Percentiles rank a stretch among this genome's conserved stretches.
These are phyloP conservation scores for Tothia fuscella DNA, from an alignment of 2,329 filamentous ascomycete species.

Conservation along the genomic window DNA sequence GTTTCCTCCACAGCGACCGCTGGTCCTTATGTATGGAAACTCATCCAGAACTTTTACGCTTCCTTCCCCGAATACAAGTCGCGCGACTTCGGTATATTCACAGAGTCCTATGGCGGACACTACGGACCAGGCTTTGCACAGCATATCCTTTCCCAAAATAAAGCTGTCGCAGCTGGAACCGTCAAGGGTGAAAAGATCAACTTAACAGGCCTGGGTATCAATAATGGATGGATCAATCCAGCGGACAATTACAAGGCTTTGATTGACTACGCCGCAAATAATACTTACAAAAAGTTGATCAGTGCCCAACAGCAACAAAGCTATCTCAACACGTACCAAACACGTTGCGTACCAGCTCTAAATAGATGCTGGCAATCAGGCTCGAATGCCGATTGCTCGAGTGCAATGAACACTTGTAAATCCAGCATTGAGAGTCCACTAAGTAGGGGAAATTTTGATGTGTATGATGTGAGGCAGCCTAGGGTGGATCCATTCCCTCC, in stretches of 20 bases:
- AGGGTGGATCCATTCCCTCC: conserved; percentile 28
- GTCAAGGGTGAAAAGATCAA: conserved; percentile 27
- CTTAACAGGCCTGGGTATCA: conserved; percentile 43
- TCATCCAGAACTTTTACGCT: conserved; percentile 38
- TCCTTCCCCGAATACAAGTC: conserved; percentile 22
- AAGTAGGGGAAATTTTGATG: conserved; percentile 25
- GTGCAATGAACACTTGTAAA: conserved; percentile 26
- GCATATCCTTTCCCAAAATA: conserved; percentile 28
- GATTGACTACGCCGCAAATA: conserved; percentile 22
- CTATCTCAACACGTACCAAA: conserved; percentile 24
- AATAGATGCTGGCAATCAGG: conserved; percentile 25
- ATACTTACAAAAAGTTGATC: conserved; percentile 32
- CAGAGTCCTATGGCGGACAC: conserved; percentile 27
- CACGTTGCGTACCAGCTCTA: conserved; percentile 27
- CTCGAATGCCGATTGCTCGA: conserved; percentile 21
- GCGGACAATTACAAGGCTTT: conserved; percentile 29
- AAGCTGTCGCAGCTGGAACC: conserved; percentile 24
- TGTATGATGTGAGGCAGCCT: conserved; percentile 36
- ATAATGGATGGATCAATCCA: conserved; percentile 46
- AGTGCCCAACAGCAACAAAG: conserved; percentile 20
- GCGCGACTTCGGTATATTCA: conserved; percentile 25
- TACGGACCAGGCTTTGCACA: conserved; percentile 24
- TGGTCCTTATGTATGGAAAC: conserved; percentile 41
- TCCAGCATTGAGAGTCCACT: conserved; percentile 26
- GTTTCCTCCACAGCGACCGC: conserved; percentile 34